A percentile compares a stretch with the other conserved stretches of the same genome.
phyloP scores from a whole-genome alignment of 1,284 basidiomycete species.

The Puccinia hordei region DNA sequence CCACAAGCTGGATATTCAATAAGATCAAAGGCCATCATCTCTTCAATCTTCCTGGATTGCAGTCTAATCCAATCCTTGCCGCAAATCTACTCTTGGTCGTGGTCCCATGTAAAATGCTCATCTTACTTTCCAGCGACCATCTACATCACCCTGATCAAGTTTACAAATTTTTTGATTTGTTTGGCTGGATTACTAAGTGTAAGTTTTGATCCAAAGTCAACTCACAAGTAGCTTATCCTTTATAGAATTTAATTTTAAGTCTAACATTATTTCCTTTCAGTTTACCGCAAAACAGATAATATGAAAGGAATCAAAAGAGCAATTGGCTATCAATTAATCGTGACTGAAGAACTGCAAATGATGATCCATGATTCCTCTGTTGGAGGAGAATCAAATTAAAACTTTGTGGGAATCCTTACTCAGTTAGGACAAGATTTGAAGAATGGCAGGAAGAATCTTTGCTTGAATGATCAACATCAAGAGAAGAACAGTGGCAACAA shows the following conservation, averaged over 20 bases:
- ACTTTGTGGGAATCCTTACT: background rate
- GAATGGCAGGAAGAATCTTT: background rate
- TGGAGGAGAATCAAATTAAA: background rate
- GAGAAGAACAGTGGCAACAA: background rate
- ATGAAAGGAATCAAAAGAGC: slow-evolving; percentile 17
- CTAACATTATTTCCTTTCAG: background rate
- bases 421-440: background rate
- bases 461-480: background rate
- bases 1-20: slow-evolving; percentile 8
- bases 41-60: slow-evolving; percentile 23
- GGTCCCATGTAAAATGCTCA: slow-evolving; percentile 4
- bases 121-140: background rate
- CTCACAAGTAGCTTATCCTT: background rate
- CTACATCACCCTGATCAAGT: background rate
- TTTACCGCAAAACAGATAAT: slow-evolving; percentile 16
- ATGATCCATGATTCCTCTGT: background rate
- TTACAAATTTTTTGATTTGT: slow-evolving; percentile 17
- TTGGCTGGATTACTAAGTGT: slow-evolving; percentile 2
- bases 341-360: slow-evolving; percentile 15
- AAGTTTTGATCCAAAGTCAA: background rate
- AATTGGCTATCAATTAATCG: slow-evolving; percentile 15
- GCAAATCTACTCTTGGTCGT: slow-evolving; percentile 10
- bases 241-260: background rate
- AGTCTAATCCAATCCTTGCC: background rate
- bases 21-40: background rate